Evolutionary conservation across 345 rosid species (phyloP).

Genomic region (Ceriops decandra): DNA sequence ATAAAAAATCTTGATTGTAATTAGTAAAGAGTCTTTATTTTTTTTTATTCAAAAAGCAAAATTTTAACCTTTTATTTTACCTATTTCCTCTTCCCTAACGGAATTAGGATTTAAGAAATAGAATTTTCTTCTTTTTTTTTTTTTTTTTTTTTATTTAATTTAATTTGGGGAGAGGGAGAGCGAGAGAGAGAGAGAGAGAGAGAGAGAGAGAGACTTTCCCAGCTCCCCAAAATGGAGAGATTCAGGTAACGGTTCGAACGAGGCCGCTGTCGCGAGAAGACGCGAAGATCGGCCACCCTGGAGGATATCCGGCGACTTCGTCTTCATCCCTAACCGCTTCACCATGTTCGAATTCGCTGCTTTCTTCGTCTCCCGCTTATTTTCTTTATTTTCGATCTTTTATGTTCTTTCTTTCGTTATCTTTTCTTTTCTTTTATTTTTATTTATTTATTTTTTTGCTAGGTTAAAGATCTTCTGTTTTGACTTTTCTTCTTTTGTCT

Average conservation of each 20-base stretch:
- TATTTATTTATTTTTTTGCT: no score
- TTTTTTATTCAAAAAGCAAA: no score
- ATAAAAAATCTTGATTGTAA: no score
- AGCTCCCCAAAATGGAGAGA: slow-evolving; percentile 58
- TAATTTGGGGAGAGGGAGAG: no score
- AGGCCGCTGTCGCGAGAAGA: slow-evolving; percentile 79
- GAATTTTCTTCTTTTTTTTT: no score
- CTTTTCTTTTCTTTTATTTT: neutral
- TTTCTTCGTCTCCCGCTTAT: slow-evolving; percentile 3
- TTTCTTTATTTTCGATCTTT: neutral
- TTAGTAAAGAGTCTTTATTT: no score
- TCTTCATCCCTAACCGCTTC: slow-evolving; percentile 53
- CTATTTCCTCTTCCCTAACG: no score
- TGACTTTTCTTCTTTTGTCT: neutral
- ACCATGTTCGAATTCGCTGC: slow-evolving; percentile 69
- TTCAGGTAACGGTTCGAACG: slow-evolving; percentile 72
- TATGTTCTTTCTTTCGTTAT: neutral
- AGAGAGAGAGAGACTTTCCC: no score
- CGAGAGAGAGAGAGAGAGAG: no score
- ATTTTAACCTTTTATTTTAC: no score
- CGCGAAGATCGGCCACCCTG: slow-evolving; percentile 63
- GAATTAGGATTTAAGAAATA: no score
- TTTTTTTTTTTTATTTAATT: no score
- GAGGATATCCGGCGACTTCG: slow-evolving; percentile 62
- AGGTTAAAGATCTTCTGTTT: neutral